Conservation (phyloP, 2,329 filamentous ascomycete genomes). For the Ciborinia camelliae region DNA sequence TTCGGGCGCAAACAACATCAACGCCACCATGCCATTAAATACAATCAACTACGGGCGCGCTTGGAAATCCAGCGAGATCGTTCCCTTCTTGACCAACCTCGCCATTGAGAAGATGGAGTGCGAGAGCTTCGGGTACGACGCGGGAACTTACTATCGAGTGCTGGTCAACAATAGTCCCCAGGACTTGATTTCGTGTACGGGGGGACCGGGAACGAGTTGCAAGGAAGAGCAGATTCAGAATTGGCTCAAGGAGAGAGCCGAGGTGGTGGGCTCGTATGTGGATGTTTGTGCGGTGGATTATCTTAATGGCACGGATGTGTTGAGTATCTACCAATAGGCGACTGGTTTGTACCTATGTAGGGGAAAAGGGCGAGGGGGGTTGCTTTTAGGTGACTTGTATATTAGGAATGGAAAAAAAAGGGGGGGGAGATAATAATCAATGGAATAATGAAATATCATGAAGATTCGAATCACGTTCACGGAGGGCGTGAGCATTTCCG, state of each 20-base stretch:
- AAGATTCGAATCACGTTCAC: too few species aligned
- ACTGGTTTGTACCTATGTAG: neutral
- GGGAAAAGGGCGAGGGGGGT: neutral
- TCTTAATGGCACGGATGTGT: slow-evolving; percentile 28
- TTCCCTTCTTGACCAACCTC: slow-evolving; percentile 53
- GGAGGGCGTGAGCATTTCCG: too few species aligned
- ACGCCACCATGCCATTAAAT: slow-evolving; percentile 48
- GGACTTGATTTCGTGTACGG: slow-evolving; percentile 45
- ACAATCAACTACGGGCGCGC: slow-evolving; percentile 48
- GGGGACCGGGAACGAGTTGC: slow-evolving; percentile 49
- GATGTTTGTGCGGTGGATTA: slow-evolving; percentile 40
- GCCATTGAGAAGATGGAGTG: slow-evolving; percentile 53
- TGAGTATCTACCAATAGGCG: slow-evolving; percentile 29
- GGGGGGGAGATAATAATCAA: too few species aligned
- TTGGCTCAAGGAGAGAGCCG: slow-evolving; percentile 28
- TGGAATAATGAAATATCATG: too few species aligned
- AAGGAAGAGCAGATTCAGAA: slow-evolving; percentile 17
- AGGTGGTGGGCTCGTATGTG: slow-evolving; percentile 44
- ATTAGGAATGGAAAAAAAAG: too few species aligned
- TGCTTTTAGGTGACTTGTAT: too few species aligned
- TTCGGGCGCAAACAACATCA: slow-evolving; percentile 45
- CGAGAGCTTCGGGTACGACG: slow-evolving; percentile 47
- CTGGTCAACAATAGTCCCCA: slow-evolving; percentile 51
- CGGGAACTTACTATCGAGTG: slow-evolving; percentile 46
- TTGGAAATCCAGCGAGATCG: slow-evolving; percentile 50